These are phyloP conservation scores for Hyaloscypha finlandica DNA, from an alignment of 495 filamentous ascomycete species.

Conservation along the genomic window DNA sequence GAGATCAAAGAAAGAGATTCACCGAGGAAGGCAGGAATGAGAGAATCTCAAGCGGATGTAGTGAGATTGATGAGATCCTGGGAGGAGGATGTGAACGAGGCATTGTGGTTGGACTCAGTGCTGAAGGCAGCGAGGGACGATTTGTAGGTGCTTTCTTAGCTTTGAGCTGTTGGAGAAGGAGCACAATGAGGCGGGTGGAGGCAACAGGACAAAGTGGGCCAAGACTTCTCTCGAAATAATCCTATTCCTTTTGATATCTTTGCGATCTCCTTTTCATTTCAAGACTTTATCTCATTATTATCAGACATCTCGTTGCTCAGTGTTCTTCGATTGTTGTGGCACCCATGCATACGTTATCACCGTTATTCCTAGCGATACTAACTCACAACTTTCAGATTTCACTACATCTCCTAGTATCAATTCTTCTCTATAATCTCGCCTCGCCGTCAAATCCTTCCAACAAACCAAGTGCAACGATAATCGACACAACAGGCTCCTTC, in stretches of 20 bases:
- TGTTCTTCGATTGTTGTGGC: no score
- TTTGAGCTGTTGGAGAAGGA: neutral
- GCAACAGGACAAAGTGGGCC: neutral
- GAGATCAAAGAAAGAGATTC: constrained; percentile 26
- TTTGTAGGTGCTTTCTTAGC: constrained; percentile 34
- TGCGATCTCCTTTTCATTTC: no score
- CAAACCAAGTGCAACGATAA: constrained; percentile 23
- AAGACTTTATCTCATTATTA: no score
- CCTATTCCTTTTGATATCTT: neutral
- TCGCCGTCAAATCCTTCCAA: neutral
- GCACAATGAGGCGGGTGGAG: neutral
- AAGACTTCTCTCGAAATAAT: neutral
- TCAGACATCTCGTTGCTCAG: no score
- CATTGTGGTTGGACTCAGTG: constrained; percentile 50
- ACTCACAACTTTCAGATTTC: constrained; percentile 24
- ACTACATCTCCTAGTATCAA: constrained; percentile 25
- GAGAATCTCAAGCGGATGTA: constrained; percentile 38
- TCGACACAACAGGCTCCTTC: constrained; percentile 35
- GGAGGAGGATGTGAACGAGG: constrained; percentile 45
- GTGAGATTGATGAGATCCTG: constrained; percentile 46
- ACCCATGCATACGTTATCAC: no score
- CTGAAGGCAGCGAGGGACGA: constrained; percentile 44
- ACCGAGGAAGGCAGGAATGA: neutral
- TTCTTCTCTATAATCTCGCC: constrained; percentile 19
- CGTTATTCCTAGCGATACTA: neutral